Evolutionary conservation across 2,329 filamentous ascomycete species (phyloP), one percentile per base, ranked within the genome.

Genomic region (Alternaria brassicae): DNA sequence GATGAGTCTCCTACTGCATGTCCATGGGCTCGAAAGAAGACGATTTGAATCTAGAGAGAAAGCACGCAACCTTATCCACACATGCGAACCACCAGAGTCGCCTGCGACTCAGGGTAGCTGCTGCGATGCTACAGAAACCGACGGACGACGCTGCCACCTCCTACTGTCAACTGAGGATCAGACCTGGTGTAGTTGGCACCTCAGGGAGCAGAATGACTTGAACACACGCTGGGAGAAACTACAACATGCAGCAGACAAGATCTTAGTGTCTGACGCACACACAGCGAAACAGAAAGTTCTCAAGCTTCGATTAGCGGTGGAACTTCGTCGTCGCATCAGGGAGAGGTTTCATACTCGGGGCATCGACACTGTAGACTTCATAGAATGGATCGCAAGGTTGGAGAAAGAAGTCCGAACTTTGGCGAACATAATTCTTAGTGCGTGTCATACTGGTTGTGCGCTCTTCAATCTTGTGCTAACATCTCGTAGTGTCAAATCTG

Each of bases 261-360:
- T 68, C 15, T 54, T 63, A 32, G 66, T 60, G 0, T 21, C 41
- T 19, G 61, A 53, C 23, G 56, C 59, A 10, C 41, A 62, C 21
- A 53, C 63, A 2, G 67, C 67, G 21, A 68, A 68, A 55, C 56
- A 67, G 23, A 71, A 68, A 34, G 61, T 69, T 13, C 42, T 67
- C 15, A 70, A 71, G 48, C 65, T 72, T 7, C 67, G 65, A 13
- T 53, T 61, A 34, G 58, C 68, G 2, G 55, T 72, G n/a, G 67
- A 70, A 21, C 49, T 67, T 27, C 59, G 69, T 12, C 59, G 66
- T 5, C 66, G 66, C 10, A 58, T 72, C 3, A 61, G 68, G 6
- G 66, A 69, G 9, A 60, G 66, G 17, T 71, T 71, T 39, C 65
- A 72, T 39, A 49, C 65, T 9, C 58, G 65, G 13, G 70, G 70